Percentiles rank a stretch among this genome's conserved stretches.
phyloP scores from a whole-genome alignment of 2,329 filamentous ascomycete genomes.

The Gaeumannomyces tritici region DNA sequence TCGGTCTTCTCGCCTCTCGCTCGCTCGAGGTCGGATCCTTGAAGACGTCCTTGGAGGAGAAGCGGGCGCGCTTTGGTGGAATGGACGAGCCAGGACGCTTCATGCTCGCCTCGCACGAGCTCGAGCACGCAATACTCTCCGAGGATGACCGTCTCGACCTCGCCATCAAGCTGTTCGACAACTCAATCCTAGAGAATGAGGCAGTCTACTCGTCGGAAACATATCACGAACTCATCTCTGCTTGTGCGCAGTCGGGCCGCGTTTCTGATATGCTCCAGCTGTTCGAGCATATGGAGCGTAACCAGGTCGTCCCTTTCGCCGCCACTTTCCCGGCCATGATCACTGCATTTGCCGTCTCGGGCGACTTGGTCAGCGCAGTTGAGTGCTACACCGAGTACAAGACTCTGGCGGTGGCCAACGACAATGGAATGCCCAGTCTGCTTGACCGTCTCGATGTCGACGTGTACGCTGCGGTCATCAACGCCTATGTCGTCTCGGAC shows the following conservation, averaged over 20 bases:
- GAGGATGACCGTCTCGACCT: constrained; percentile 83
- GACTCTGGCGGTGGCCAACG: constrained; percentile 72
- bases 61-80: constrained; percentile 74
- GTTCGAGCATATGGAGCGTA: constrained; percentile 83
- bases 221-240: constrained; percentile 76
- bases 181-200: constrained; percentile 54
- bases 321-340: constrained; percentile 91
- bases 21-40: constrained; percentile 68
- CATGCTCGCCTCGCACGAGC: constrained; percentile 79
- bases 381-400: constrained; percentile 96
- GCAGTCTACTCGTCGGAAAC: constrained; percentile 69
- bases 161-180: constrained; percentile 77
- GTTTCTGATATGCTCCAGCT: constrained; percentile 84
- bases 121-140: constrained; percentile 74
- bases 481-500: constrained; percentile 75
- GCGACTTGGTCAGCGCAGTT: constrained; percentile 79
- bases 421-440: constrained; percentile 60
- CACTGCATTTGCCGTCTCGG: constrained; percentile 73
- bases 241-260: constrained; percentile 73
- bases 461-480: constrained; percentile 86
- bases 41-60: constrained; percentile 68
- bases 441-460: constrained; percentile 68
- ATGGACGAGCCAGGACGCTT: constrained; percentile 78
- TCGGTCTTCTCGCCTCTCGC: constrained; percentile 70
- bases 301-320: constrained; percentile 63